Base-by-base conservation (phyloP, 345 rosid genomes). In the Citrus mangshanensis region DNA sequence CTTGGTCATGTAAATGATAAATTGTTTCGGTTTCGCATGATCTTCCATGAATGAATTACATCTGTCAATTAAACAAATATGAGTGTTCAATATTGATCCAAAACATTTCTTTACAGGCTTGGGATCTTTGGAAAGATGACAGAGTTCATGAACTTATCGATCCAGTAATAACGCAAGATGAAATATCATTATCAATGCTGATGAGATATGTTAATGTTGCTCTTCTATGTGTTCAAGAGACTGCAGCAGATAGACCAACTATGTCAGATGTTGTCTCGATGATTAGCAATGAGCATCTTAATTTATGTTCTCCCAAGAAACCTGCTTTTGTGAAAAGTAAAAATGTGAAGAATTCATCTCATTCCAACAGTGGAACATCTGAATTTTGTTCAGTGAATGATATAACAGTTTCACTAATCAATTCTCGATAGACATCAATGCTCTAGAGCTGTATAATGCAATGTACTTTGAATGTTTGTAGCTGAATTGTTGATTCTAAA, bases 1-100 rank as follows among this genome's bases (percentile, higher is more conserved):
- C 78, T 84, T 6, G 76, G 82, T 40, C 72, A 77, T 40, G 83
- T 76, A 70, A 79, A 84, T 77, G 28, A 38, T 46, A 6, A 7
- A 25, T 0, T 22, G 24, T 55, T 14, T 7, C 66, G 1, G 6
- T 24, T 68, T 68, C 35, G 1, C 32, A 9, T 42, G 49, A 42
- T 42, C 13, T 42, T 42, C 4, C 28, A 22, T 67, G 28, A 67
- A 9, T 37, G 19, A 18, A 21, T 22, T 22, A 1, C 6, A 40
- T 28, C 12, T 7, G 9, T 46, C 10, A 46, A 16, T 69, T 14
- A 37, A 37, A 37, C 38, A 37, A 37, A 37, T 6, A 30, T 42
- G 49, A 42, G 49, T 3, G 13, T 9, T 40, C 3, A 42, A 46
- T 14, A 22, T 49, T 19, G 19, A 8, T 30, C 40, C 10, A 6